Conservation (phyloP, 2,329 filamentous ascomycete genomes). For the Thermothelomyces thermophilus region DNA sequence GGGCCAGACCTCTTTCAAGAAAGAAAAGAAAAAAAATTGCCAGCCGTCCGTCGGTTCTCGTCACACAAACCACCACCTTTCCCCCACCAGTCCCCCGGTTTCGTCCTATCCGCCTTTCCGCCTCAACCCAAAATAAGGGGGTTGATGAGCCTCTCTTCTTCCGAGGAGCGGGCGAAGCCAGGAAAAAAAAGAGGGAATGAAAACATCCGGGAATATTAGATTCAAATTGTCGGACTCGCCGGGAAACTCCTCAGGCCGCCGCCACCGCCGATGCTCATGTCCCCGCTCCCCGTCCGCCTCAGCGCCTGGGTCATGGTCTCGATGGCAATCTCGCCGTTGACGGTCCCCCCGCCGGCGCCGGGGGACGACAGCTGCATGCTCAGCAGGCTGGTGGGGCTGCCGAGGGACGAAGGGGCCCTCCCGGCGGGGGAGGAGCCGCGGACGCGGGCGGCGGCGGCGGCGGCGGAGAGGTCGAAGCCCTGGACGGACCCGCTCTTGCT, state of each 20-base stretch:
- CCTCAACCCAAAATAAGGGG: too few species aligned
- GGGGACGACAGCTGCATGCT: slow-evolving; percentile 25
- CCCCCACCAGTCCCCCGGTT: too few species aligned
- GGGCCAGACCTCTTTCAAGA: too few species aligned
- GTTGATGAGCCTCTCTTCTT: too few species aligned
- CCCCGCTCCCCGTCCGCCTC: slow-evolving; percentile 75
- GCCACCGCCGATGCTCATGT: slow-evolving; percentile 46
- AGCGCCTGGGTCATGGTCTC: slow-evolving; percentile 93
- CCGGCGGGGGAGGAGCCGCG: slow-evolving; percentile 32
- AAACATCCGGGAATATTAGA: too few species aligned
- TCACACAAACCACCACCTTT: too few species aligned
- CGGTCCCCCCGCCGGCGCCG: slow-evolving; percentile 17
- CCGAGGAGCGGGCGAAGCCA: too few species aligned
- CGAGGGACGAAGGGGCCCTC: slow-evolving; percentile 52
- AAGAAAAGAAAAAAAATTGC: too few species aligned
- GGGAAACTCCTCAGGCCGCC: slow-evolving; percentile 45
- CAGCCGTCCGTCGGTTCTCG: too few species aligned
- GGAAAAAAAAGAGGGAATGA: not conserved
- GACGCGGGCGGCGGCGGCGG: slow-evolving; percentile 45
- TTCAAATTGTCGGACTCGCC: slow-evolving; percentile 43
- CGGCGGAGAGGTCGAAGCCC: slow-evolving; percentile 53
- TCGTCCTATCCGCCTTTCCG: too few species aligned
- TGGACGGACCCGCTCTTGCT: slow-evolving; percentile 71
- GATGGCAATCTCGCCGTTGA: slow-evolving; percentile 68
- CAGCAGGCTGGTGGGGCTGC: slow-evolving; percentile 45